phyloP scores from a whole-genome alignment of 176 grass and related monocot species.

The Olyra latifolia region DNA sequence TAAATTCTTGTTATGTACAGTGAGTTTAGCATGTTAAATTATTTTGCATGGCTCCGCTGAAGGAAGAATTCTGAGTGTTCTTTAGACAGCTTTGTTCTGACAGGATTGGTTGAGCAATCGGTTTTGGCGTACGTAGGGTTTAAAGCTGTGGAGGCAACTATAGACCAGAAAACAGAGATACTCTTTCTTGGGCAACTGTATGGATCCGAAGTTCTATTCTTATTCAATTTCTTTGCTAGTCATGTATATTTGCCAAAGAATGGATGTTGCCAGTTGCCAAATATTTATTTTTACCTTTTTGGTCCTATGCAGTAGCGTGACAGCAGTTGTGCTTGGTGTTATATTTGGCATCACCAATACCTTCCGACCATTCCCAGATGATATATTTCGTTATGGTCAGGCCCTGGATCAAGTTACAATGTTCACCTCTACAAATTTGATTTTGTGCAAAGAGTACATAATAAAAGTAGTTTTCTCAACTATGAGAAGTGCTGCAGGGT shows the following conservation, averaged over 20 bases:
- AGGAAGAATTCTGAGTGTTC: conserved; percentile 58
- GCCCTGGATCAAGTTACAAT: conserved; percentile 28
- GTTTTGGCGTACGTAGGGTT: conserved; percentile 69
- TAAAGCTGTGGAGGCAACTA: conserved; percentile 47
- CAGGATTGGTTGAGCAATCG: conserved; percentile 81
- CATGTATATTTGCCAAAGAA: background rate
- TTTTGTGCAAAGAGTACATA: conserved; percentile 13
- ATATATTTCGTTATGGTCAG: conserved; percentile 85
- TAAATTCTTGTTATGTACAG: background rate
- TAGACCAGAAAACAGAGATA: conserved; percentile 84
- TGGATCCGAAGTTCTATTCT: conserved; percentile 20
- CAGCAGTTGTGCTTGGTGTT: conserved; percentile 68
- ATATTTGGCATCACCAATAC: conserved; percentile 87
- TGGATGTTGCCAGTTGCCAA: background rate
- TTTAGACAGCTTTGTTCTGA: conserved; percentile 97
- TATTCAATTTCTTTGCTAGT: conserved; percentile 22
- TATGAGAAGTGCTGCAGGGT: background rate
- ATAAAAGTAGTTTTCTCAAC: background rate
- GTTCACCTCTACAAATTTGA: conserved; percentile 12
- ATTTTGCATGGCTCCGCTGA: background rate
- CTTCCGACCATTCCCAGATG: conserved; percentile 76
- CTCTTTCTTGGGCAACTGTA: conserved; percentile 91
- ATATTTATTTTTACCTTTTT: conserved; percentile 11
- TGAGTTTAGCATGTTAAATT: background rate
- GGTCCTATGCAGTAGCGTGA: conserved; percentile 63